Percentiles rank a stretch among this genome's conserved stretches.
Conservation (phyloP, 2,329 filamentous ascomycete genomes). For the Fusarium nodosum region DNA sequence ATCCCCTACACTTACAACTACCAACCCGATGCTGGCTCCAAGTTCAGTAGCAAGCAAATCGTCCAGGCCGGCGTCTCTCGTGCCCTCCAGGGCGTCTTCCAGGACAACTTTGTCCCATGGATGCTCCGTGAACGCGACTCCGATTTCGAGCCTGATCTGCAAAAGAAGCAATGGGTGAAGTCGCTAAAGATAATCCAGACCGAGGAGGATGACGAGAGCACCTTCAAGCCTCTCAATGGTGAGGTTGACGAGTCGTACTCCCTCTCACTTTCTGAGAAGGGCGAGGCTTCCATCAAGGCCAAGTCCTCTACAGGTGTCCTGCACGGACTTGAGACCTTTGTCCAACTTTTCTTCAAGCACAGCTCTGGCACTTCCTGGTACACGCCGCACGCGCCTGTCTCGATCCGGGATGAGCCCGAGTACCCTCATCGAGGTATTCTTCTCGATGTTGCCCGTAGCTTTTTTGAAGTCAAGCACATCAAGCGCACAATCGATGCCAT, state of each 20-base stretch:
- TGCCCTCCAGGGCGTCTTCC: constrained; percentile 73
- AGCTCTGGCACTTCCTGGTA: constrained; percentile 72
- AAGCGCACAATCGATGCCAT: constrained; percentile 81
- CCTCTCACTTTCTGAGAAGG: constrained; percentile 69
- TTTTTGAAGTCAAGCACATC: constrained; percentile 76
- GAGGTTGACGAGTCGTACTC: constrained; percentile 82
- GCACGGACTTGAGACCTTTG: constrained; percentile 80
- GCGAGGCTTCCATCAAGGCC: constrained; percentile 73
- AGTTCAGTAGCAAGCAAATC: constrained; percentile 65
- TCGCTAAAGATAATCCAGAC: constrained; percentile 74
- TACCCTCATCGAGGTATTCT: constrained; percentile 85
- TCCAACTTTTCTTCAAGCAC: constrained; percentile 83
- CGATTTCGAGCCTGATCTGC: constrained; percentile 71
- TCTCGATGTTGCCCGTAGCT: constrained; percentile 82
- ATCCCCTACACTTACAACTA: constrained; percentile 64
- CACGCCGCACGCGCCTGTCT: constrained; percentile 77
- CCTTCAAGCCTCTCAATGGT: constrained; percentile 72
- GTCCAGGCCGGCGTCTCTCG: constrained; percentile 70
- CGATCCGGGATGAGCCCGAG: constrained; percentile 78
- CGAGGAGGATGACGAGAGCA: constrained; percentile 63
- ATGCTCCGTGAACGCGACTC: constrained; percentile 76
- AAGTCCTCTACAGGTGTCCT: constrained; percentile 77
- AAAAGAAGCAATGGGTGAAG: constrained; percentile 64
- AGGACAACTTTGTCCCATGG: constrained; percentile 81
- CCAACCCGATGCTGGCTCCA: constrained; percentile 55